Evolutionary conservation across 768 basidiomycete species (phyloP), one percentile per base, ranked within the genome.

Genomic region (Boletus reticuloceps): DNA sequence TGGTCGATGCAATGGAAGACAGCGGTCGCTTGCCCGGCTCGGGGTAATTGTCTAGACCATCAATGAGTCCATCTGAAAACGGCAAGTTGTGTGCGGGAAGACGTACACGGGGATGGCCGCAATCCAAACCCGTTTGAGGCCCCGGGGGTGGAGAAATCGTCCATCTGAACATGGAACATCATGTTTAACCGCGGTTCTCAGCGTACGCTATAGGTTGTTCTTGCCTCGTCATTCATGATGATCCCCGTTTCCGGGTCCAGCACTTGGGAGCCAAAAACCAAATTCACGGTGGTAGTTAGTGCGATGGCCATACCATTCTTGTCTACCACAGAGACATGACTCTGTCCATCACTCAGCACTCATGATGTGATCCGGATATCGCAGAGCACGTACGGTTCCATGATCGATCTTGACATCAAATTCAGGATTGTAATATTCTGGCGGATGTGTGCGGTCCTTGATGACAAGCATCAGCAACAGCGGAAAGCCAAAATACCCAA

Each of bases 141-240:
- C 4, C 89, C 93, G 2, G 94, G 95, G 1, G 77, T 86, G 12
- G 93, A 89, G 69, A 98, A 98, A 70, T 98, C 96, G 58, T 94
- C 91, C 89, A 93, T 91, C 82, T 86, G 27, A 16, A 51, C 27
- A 19, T 5, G 9, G 7, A 14, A 55, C 13, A 9, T 6, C 10
- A 20, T 19, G n/a, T 56, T 53, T 31, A 50, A 27, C 22, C 16
- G 25, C 27, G 19, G 10, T 0, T 27, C 40, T 22, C 7, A 38
- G 38, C 20, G 29, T 40, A n/a, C 27, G 45, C 12, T 11, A 5
- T 40, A 8, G 3, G 19, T 44, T n/a, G 41, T n/a, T 41, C 22
- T 61, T 62, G 81, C 84, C 77, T 96, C 91, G 64, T 98, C 85
- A 64, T 98, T 98, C 40, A 98, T 72, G 48, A 98, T 80, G 29